Conservation (phyloP, 441 rosid genomes). For the Aleurites moluccanus region DNA sequence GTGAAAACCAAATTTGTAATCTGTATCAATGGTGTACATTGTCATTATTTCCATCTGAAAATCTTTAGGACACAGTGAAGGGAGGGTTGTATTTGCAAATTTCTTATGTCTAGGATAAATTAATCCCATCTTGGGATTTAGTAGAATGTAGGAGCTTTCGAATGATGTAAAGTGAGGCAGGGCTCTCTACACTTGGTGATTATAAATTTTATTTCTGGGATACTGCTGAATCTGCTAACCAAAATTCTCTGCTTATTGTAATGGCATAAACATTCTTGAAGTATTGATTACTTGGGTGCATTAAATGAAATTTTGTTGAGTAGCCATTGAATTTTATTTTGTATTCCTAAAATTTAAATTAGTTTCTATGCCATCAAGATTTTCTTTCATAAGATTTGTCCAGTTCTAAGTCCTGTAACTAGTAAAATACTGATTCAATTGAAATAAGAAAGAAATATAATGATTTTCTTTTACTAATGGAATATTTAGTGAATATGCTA, state of each 20-base stretch:
- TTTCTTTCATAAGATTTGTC: no score
- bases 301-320: background rate
- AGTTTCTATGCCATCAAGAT: no score
- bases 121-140: slow-evolving; percentile 51
- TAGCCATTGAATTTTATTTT: background rate
- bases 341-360: no score
- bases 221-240: background rate
- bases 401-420: no score
- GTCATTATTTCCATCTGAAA: slow-evolving; percentile 19
- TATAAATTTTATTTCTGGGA: background rate
- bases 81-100: slow-evolving; percentile 13
- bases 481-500: no score
- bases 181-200: slow-evolving; percentile 5
- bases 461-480: no score
- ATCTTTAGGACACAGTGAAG: slow-evolving; percentile 12
- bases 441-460: no score
- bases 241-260: background rate
- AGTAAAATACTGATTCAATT: no score
- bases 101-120: slow-evolving; percentile 15
- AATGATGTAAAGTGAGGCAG: slow-evolving; percentile 18
- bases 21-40: slow-evolving; percentile 36
- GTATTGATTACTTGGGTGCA: background rate
- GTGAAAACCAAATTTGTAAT: slow-evolving; percentile 13
- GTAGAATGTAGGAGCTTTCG: slow-evolving; percentile 2
- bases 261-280: background rate